These are phyloP conservation scores for Globisporangium barbulae DNA, from an alignment of 352 stramenopile genomes.

Conservation along the genomic window DNA sequence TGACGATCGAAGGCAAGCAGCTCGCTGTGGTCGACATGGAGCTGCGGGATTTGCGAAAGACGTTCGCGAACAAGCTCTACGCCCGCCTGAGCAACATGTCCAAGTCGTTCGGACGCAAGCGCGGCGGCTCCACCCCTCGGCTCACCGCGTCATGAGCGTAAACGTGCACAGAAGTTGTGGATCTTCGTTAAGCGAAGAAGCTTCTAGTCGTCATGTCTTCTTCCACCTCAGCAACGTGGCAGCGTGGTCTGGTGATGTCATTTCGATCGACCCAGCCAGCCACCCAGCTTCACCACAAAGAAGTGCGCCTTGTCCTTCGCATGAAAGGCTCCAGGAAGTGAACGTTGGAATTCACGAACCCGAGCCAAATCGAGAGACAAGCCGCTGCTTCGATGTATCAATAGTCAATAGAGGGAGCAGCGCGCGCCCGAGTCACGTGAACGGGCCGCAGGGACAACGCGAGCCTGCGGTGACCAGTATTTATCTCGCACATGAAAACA, in stretches of 20 bases:
- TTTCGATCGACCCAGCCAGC: not conserved
- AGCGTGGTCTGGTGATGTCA: not conserved
- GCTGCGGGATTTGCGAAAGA: conserved; percentile 57
- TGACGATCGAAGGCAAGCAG: conserved; percentile 65
- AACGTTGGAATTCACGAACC: conserved; percentile 19
- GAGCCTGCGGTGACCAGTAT: conserved; percentile 4
- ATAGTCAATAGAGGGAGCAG: conserved; percentile 16
- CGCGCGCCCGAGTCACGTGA: not conserved
- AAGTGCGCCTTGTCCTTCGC: not conserved
- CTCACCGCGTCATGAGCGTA: conserved; percentile 14
- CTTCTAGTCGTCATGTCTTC: not conserved
- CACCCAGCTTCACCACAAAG: not conserved
- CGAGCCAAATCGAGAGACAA: not conserved
- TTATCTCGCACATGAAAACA: conserved; percentile 12
- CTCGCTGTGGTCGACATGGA: conserved; percentile 68
- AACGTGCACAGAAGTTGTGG: not conserved
- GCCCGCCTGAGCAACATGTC: conserved; percentile 45
- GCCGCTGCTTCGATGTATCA: conserved; percentile 13
- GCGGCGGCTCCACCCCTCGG: conserved; percentile 10
- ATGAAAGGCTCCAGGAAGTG: conserved; percentile 6
- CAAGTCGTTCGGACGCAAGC: conserved; percentile 25
- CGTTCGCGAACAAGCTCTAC: conserved; percentile 59
- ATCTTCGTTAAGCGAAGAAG: not conserved
- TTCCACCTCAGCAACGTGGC: not conserved
- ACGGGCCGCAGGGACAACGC: not conserved